A percentile compares a stretch with the other conserved stretches of the same genome.
Conservation (phyloP, 2,329 filamentous ascomycete species). For the Cladosporium sp. region DNA sequence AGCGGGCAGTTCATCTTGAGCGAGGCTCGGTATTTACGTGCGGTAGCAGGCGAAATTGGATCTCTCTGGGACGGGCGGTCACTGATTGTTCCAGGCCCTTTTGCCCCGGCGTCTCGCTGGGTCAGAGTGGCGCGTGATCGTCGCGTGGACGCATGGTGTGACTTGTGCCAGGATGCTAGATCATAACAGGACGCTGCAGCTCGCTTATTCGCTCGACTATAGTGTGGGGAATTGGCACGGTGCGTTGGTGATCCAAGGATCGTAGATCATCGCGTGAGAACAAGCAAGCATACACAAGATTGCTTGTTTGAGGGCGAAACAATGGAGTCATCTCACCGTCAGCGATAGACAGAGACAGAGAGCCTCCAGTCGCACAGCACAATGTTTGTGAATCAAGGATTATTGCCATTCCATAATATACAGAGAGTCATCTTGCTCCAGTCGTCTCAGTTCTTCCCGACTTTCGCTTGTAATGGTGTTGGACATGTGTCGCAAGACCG, state of each 20-base stretch:
- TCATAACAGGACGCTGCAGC: not conserved
- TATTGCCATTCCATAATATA: constrained; percentile 7
- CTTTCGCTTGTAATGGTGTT: not conserved
- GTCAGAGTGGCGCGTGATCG: constrained; percentile 4
- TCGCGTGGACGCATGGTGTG: constrained; percentile 1
- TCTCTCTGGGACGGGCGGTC: constrained; percentile 4
- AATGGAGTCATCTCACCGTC: not conserved
- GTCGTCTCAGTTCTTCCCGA: not conserved
- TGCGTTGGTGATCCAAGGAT: not conserved
- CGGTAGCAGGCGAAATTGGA: constrained; percentile 11
- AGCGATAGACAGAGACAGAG: not conserved
- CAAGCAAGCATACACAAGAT: not conserved
- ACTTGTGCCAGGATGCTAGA: not conserved
- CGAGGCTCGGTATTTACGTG: not conserved
- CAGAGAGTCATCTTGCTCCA: not conserved
- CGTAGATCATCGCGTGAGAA: not conserved
- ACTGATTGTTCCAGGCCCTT: constrained; percentile 1
- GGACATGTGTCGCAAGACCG: constrained; percentile 17
- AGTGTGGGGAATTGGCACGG: constrained; percentile 1
- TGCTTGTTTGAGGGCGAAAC: not conserved
- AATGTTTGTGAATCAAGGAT: not conserved
- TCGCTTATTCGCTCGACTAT: not conserved
- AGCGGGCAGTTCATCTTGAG: not conserved
- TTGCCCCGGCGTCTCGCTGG: not conserved
- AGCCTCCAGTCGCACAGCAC: not conserved